Percentiles rank a stretch among this genome's conserved stretches.
Conservation (phyloP, 768 basidiomycete genomes). For the Termitomyces sp. region DNA sequence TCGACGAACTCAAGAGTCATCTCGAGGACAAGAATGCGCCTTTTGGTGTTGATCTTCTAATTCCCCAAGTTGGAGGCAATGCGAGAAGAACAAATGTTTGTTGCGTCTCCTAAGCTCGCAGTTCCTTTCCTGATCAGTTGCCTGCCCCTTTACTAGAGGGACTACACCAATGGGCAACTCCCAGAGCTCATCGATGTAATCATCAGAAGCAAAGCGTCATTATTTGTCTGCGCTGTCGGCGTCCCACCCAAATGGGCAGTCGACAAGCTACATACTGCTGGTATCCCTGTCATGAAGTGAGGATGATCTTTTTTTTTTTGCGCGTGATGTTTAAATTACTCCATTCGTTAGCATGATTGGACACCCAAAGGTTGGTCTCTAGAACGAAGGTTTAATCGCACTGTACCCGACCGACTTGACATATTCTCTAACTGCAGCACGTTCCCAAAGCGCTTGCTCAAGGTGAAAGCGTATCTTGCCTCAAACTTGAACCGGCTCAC, state of each 20-base stretch:
- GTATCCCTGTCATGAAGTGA: constrained; percentile 83
- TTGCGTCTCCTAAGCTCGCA: constrained; percentile 4
- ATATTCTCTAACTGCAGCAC: constrained; percentile 37
- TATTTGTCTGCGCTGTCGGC: constrained; percentile 83
- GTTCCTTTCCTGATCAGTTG: neutral
- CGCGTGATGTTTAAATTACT: neutral
- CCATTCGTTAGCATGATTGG: constrained; percentile 61
- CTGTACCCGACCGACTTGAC: constrained; percentile 2
- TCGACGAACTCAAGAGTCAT: constrained; percentile 67
- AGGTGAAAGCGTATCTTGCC: constrained; percentile 28
- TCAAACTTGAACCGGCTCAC: neutral
- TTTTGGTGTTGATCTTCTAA: constrained; percentile 77
- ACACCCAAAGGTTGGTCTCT: constrained; percentile 61
- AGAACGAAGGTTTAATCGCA: neutral
- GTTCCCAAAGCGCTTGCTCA: constrained; percentile 70
- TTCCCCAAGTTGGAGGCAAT: constrained; percentile 77
- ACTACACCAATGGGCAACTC: constrained; percentile 78
- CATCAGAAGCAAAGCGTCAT: constrained; percentile 60
- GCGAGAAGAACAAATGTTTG: constrained; percentile 77
- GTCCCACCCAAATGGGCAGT: constrained; percentile 82
- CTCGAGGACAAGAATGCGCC: constrained; percentile 73
- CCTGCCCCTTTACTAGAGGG: constrained; percentile 20
- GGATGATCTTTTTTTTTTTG: constrained; percentile 16
- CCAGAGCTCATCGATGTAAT: constrained; percentile 75
- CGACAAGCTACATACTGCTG: constrained; percentile 73